These are phyloP conservation scores for Lipomyces orientalis DNA, from an alignment of 805 yeast species.

Conservation along the genomic window DNA sequence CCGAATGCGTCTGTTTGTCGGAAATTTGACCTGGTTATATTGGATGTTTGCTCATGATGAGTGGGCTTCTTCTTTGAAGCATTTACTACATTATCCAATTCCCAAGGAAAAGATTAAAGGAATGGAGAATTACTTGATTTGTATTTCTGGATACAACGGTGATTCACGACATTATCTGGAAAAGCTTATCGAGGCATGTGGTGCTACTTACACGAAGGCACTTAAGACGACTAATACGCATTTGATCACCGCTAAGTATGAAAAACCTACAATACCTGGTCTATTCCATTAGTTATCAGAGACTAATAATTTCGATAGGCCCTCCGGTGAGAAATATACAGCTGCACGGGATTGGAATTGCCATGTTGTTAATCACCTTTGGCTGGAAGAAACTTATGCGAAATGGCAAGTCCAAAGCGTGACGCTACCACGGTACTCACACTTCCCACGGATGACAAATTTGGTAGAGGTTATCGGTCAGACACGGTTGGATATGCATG, in stretches of 20 bases:
- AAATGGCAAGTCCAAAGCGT: conserved; percentile 63
- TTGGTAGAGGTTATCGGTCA: conserved; percentile 60
- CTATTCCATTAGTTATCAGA: conserved; percentile 1
- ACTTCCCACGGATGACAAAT: conserved; percentile 52
- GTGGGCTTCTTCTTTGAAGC: conserved; percentile 61
- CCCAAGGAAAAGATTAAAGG: conserved; percentile 56
- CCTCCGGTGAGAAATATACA: conserved; percentile 73
- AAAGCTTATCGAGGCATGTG: conserved; percentile 65
- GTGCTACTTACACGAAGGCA: conserved; percentile 76
- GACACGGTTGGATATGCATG: conserved; percentile 52
- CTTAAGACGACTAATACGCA: conserved; percentile 70
- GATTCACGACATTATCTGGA: conserved; percentile 79
- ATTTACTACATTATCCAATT: conserved; percentile 74
- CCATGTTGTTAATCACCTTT: conserved; percentile 73
- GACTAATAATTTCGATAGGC: conserved; percentile 42
- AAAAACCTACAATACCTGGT: not conserved
- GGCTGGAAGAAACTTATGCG: conserved; percentile 84
- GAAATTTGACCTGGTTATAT: conserved; percentile 78
- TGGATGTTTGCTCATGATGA: conserved; percentile 61
- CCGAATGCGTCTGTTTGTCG: conserved; percentile 53
- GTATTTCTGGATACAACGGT: conserved; percentile 83
- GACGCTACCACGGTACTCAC: conserved; percentile 54
- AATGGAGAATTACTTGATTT: conserved; percentile 60
- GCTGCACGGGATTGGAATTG: conserved; percentile 76
- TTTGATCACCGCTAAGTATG: conserved; percentile 61